A percentile compares a stretch with the other conserved stretches of the same genome.
Conservation (phyloP, 2,329 filamentous ascomycete genomes). For the Talaromyces sp. region DNA sequence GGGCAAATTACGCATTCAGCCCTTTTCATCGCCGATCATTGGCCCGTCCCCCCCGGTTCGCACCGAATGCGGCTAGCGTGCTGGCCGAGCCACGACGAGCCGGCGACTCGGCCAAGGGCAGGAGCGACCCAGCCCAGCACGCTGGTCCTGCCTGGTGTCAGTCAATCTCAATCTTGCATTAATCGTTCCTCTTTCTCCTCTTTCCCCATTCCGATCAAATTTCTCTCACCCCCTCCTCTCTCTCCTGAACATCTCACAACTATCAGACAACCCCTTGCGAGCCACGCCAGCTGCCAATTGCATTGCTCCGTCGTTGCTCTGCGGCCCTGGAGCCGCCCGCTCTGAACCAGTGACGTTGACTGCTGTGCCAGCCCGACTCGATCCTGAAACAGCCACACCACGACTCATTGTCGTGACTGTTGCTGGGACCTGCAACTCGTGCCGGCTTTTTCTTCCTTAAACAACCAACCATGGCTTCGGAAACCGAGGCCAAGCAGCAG, state of each 20-base stretch:
- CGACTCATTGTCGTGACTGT: constrained; percentile 56
- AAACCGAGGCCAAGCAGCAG: constrained; percentile 70
- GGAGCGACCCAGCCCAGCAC: not conserved
- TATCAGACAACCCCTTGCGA: not conserved
- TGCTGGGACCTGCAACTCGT: not conserved
- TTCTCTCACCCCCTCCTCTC: not conserved
- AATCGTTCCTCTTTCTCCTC: not conserved
- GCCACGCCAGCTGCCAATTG: not conserved
- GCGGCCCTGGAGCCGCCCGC: not conserved
- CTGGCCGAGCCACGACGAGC: not conserved
- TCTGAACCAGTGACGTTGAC: constrained; percentile 18
- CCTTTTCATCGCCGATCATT: not conserved
- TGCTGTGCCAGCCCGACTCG: constrained; percentile 52
- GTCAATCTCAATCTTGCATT: too few relatives aligned
- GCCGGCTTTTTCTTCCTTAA: not conserved
- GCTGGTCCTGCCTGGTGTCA: not conserved
- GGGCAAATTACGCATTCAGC: not conserved
- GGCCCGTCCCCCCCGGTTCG: not conserved
- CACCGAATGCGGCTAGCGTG: not conserved
- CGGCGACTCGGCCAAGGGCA: not conserved
- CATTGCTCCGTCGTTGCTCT: not conserved
- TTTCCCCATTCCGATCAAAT: not conserved
- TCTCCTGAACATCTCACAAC: not conserved
- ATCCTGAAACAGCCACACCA: constrained; percentile 60
- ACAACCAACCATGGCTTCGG: constrained; percentile 1